A percentile compares a stretch with the other conserved stretches of the same genome.
phyloP scores from a whole-genome alignment of 2,329 filamentous ascomycete species.

The Rutstroemia sydowiana region DNA sequence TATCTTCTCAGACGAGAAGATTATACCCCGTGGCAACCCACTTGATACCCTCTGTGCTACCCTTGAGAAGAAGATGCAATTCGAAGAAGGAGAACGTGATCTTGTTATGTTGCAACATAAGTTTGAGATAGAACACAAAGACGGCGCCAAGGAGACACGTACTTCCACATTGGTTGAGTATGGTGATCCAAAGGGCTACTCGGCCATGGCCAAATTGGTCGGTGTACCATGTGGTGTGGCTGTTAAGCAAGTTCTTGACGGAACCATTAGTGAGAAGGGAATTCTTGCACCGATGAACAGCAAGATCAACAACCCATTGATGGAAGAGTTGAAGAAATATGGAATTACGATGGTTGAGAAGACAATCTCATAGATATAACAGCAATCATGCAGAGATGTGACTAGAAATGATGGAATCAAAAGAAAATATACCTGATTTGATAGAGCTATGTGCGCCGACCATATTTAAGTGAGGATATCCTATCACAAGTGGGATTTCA shows the following conservation, averaged over 20 bases:
- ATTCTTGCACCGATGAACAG: constrained; percentile 70
- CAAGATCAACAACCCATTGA: constrained; percentile 64
- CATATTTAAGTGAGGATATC: no score
- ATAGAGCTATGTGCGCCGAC: no score
- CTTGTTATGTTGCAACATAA: constrained; percentile 73
- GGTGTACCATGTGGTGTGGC: constrained; percentile 70
- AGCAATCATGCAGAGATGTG: no score
- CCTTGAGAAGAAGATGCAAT: constrained; percentile 88
- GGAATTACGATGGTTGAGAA: constrained; percentile 68
- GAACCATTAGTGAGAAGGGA: constrained; percentile 64
- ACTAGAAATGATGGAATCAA: no score
- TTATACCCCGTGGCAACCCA: constrained; percentile 67
- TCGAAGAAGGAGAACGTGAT: constrained; percentile 74
- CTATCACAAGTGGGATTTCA: no score
- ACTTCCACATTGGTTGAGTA: constrained; percentile 80
- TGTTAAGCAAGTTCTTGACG: constrained; percentile 70
- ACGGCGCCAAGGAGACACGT: constrained; percentile 68
- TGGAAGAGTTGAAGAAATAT: constrained; percentile 71
- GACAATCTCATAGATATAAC: constrained; percentile 35
- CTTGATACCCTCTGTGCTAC: constrained; percentile 87
- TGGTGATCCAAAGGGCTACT: constrained; percentile 70
- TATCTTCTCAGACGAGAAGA: constrained; percentile 60
- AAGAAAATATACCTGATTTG: no score
- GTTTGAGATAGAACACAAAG: constrained; percentile 77
- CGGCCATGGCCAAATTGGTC: constrained; percentile 76